Conservation (phyloP, 768 basidiomycete species). For the Daedalea quercina region DNA sequence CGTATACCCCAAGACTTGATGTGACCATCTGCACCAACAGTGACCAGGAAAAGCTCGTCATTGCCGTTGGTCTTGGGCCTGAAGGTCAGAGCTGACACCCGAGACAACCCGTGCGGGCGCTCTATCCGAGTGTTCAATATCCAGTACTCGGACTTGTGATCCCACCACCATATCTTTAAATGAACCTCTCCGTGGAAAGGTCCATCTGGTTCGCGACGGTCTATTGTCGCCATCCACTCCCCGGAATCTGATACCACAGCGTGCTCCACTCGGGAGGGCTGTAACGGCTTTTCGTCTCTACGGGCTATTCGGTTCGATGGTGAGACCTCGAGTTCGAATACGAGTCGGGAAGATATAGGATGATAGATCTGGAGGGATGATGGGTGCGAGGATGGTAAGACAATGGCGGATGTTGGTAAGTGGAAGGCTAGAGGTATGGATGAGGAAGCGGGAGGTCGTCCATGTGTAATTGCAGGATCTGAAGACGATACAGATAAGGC, state of each 20-base stretch:
- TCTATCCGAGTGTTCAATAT: constrained; percentile 85
- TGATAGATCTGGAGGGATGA: constrained; percentile 93
- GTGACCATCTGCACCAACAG: constrained; percentile 66
- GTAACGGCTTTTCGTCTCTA: constrained; percentile 68
- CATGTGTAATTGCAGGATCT: constrained; percentile 32
- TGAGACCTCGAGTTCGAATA: constrained; percentile 87
- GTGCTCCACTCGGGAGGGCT: constrained; percentile 69
- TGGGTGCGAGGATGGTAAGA: constrained; percentile 91
- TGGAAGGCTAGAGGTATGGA: constrained; percentile 72
- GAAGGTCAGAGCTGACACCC: constrained; percentile 64
- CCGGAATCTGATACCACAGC: constrained; percentile 61
- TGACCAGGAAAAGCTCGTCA: constrained; percentile 46
- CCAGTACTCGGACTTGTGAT: constrained; percentile 54
- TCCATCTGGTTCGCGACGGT: constrained; percentile 63
- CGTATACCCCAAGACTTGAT: constrained; percentile 81
- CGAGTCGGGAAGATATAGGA: constrained; percentile 56
- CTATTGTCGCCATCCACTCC: constrained; percentile 90
- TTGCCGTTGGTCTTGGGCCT: constrained; percentile 36
- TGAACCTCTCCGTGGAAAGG: constrained; percentile 62
- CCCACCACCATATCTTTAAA: constrained; percentile 91
- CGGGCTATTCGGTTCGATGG: constrained; percentile 89
- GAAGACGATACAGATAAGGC: constrained; percentile 4
- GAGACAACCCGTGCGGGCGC: constrained; percentile 68
- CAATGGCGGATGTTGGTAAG: constrained; percentile 60
- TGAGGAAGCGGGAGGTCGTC: constrained; percentile 33